Percentiles rank a stretch among this genome's conserved stretches.
Evolutionary conservation across 2,329 filamentous ascomycete genomes (phyloP).

Genomic region (Colletotrichum cereale): DNA sequence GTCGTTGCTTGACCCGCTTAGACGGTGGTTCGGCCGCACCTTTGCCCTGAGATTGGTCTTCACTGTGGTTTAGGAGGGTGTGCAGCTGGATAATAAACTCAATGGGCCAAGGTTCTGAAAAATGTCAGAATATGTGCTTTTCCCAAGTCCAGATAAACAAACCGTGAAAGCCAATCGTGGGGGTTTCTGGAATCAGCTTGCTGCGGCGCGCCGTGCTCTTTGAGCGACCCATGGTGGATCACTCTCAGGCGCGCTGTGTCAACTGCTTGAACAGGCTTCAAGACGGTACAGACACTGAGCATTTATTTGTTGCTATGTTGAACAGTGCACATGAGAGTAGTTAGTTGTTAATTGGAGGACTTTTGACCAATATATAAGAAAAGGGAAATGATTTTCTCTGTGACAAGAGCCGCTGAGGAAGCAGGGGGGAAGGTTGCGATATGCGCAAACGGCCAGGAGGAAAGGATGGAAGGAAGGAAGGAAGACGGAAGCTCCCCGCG

Average conservation of each 20-base stretch:
- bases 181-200: slow-evolving; percentile 1
- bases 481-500: slow-evolving; percentile 24
- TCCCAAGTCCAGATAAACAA: neutral
- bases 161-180: slow-evolving; percentile 31
- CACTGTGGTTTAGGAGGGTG: neutral
- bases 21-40: slow-evolving; percentile 10
- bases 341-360: neutral
- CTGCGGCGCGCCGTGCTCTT: slow-evolving; percentile 25
- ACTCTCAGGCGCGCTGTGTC: neutral
- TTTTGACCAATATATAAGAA: no score
- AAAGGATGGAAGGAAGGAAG: neutral
- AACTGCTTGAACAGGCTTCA: slow-evolving; percentile 1
- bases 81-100: slow-evolving; percentile 23
- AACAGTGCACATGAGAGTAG: neutral
- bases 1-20: slow-evolving; percentile 29
- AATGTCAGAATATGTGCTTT: neutral
- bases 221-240: slow-evolving; percentile 27
- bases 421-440: neutral
- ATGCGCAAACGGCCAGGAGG: neutral
- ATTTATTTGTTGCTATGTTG: neutral
- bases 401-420: neutral
- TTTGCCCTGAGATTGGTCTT: slow-evolving; percentile 1
- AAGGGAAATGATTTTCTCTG: no score
- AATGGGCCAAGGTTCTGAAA: slow-evolving; percentile 30
- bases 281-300: neutral